These are phyloP conservation scores for Luffa aegyptiaca DNA, from an alignment of 306 rosid genomes.

Conservation along the genomic window DNA sequence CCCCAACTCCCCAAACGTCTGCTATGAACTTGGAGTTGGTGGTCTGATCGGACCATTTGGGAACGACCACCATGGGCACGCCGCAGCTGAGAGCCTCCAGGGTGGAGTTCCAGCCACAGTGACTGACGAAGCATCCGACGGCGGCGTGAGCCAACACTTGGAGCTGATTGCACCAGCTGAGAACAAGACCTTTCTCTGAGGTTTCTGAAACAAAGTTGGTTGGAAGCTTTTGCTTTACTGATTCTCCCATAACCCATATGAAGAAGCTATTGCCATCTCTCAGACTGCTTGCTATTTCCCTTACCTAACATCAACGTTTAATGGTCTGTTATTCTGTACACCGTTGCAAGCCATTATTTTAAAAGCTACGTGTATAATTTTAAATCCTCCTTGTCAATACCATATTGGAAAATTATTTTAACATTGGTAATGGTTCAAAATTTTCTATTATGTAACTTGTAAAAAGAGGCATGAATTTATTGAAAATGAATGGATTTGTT, in stretches of 20 bases:
- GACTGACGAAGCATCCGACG: background rate
- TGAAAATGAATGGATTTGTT: too few relatives aligned
- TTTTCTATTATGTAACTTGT: too few relatives aligned
- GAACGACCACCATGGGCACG: background rate
- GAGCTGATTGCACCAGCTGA: background rate
- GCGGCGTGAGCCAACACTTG: background rate
- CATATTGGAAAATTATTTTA: too few relatives aligned
- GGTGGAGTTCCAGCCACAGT: background rate
- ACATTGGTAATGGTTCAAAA: too few relatives aligned
- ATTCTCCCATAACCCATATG: background rate
- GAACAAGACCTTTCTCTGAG: background rate
- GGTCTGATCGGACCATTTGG: background rate
- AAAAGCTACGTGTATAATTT: too few relatives aligned
- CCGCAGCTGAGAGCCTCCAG: background rate
- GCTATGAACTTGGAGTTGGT: background rate
- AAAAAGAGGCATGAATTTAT: too few relatives aligned
- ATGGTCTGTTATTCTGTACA: too few relatives aligned
- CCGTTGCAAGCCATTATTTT: too few relatives aligned
- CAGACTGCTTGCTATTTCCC: background rate
- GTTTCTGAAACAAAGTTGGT: background rate
- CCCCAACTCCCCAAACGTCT: background rate
- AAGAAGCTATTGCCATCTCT: background rate
- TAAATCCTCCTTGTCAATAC: too few relatives aligned
- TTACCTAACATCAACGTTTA: background rate
- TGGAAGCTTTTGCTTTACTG: background rate